These are phyloP conservation scores for Stemphylium vesicarium DNA, from an alignment of 2,329 filamentous ascomycete species.

Conservation along the genomic window DNA sequence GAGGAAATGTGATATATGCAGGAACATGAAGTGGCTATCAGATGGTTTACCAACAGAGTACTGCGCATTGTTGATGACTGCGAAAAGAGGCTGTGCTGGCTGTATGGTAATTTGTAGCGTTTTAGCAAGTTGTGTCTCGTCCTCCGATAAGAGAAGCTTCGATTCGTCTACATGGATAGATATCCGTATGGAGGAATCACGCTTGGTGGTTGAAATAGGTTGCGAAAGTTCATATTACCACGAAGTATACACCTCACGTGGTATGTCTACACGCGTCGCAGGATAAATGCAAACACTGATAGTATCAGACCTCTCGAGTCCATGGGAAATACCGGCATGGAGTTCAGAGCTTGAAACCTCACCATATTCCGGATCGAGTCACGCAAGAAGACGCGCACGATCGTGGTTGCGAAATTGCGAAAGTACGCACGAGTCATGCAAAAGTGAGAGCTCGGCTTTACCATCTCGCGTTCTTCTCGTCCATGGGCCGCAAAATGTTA, in stretches of 20 bases:
- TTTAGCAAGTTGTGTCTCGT: not conserved
- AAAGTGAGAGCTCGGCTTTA: not conserved
- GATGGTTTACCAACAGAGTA: not conserved
- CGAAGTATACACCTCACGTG: not conserved
- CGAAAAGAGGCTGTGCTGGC: constrained; percentile 5
- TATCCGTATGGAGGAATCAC: not conserved
- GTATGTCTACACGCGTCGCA: not conserved
- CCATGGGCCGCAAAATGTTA: not conserved
- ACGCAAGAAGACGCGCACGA: not conserved
- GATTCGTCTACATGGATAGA: too few relatives aligned
- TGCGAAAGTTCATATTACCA: not conserved
- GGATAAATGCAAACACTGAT: not conserved
- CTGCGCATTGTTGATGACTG: not conserved
- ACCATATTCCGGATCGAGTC: not conserved
- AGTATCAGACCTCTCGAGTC: not conserved
- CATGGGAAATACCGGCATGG: not conserved
- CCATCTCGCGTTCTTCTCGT: constrained; percentile 7
- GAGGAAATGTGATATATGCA: not conserved
- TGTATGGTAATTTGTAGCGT: constrained; percentile 2
- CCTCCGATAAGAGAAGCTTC: not conserved
- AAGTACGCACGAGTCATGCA: not conserved
- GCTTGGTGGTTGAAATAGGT: not conserved
- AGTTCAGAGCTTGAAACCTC: not conserved
- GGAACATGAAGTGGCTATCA: not conserved
- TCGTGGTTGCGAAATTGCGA: constrained; percentile 2